Evolutionary conservation across 805 yeast species (phyloP).

Genomic region (Saturnispora zaruensis): DNA sequence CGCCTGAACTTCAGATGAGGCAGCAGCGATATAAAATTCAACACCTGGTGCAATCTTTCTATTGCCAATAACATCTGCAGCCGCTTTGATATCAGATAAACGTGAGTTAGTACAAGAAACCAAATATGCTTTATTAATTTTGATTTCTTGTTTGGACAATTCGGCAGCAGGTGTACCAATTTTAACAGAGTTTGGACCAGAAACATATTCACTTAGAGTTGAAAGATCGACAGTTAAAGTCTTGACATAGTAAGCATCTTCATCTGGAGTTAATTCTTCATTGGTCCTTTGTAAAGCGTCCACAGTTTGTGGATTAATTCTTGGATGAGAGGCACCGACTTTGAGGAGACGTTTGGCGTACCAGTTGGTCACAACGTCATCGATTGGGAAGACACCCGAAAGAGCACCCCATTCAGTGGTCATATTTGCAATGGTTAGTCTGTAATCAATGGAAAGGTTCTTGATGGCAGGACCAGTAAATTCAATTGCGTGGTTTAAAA

Average conservation of each 20-base stretch:
- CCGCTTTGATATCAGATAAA: slow-evolving; percentile 85
- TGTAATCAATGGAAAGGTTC: slow-evolving; percentile 65
- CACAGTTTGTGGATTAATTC: slow-evolving; percentile 60
- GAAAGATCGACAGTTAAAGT: slow-evolving; percentile 72
- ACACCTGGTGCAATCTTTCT: slow-evolving; percentile 82
- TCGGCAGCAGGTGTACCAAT: slow-evolving; percentile 72
- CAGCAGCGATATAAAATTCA: slow-evolving; percentile 96
- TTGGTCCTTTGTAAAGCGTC: slow-evolving; percentile 32
- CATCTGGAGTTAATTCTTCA: slow-evolving; percentile 47
- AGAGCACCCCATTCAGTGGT: slow-evolving; percentile 99
- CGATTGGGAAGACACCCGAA: slow-evolving; percentile 96
- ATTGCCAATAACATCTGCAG: slow-evolving; percentile 80
- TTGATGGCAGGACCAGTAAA: slow-evolving; percentile 77
- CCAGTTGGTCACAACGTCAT: slow-evolving; percentile 65
- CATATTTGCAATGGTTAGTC: slow-evolving; percentile 93
- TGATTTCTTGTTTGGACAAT: slow-evolving; percentile 61
- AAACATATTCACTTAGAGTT: slow-evolving; percentile 76
- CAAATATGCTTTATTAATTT: slow-evolving; percentile 86
- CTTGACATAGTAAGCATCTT: slow-evolving; percentile 82
- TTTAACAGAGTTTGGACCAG: slow-evolving; percentile 98
- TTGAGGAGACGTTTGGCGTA: slow-evolving; percentile 53
- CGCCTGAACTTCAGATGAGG: slow-evolving; percentile 83
- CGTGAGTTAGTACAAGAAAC: slow-evolving; percentile 98
- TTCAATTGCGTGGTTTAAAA: slow-evolving; percentile 87
- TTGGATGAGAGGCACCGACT: slow-evolving; percentile 54